Conservation (phyloP, 2,329 filamentous ascomycete species). For the Calonectria naviculata region DNA sequence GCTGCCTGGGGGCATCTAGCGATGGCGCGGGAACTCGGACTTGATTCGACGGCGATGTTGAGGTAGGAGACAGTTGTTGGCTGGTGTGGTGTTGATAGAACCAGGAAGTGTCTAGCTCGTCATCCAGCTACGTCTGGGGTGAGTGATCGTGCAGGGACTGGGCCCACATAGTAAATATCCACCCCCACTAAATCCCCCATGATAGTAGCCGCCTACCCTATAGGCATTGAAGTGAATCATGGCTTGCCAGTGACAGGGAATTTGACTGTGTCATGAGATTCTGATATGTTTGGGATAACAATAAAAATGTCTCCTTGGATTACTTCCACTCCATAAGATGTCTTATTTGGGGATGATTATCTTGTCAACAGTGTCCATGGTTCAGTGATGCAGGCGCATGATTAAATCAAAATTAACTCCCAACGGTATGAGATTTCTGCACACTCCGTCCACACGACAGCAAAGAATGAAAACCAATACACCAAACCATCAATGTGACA, state of each 20-base stretch:
- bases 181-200: conserved; percentile 10
- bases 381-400: too few relatives aligned
- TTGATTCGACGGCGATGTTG: neutral
- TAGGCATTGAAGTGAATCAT: neutral
- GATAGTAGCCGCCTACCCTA: neutral
- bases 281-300: too few relatives aligned
- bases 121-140: neutral
- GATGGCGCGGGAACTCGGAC: neutral
- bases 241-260: too few relatives aligned
- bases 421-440: too few relatives aligned
- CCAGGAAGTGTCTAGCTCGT: conserved; percentile 10
- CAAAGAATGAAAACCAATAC: too few relatives aligned
- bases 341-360: too few relatives aligned
- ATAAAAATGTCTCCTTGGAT: neutral
- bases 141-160: conserved; percentile 9
- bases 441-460: too few relatives aligned
- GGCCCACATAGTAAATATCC: conserved; percentile 7
- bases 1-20: conserved; percentile 1
- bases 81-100: conserved; percentile 23
- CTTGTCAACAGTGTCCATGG: too few relatives aligned
- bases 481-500: too few relatives aligned
- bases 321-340: too few relatives aligned
- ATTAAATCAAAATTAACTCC: too few relatives aligned
- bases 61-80: neutral
- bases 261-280: neutral